Evolutionary conservation across 805 yeast species (phyloP).

Genomic region (Teunomyces kruisii): DNA sequence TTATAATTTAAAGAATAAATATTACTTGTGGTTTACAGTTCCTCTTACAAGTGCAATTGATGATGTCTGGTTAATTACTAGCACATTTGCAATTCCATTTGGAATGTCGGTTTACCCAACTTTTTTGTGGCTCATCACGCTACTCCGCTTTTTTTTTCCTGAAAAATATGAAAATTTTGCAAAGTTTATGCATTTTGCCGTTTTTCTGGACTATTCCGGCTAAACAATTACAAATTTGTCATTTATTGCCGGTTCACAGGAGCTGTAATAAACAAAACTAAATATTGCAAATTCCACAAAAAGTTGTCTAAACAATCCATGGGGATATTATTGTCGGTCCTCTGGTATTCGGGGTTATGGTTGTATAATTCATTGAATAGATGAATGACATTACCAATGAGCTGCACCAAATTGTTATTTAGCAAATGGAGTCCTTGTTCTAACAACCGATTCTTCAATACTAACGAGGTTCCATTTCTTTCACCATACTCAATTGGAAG

Average conservation of each 20-base stretch:
- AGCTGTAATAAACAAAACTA: slow-evolving; percentile 34
- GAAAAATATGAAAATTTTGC: not conserved
- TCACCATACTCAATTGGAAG: slow-evolving; percentile 7
- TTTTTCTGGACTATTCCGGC: too few species aligned
- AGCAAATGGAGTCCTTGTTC: slow-evolving; percentile 34
- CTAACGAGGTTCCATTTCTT: slow-evolving; percentile 3
- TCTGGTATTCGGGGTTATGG: slow-evolving; percentile 6
- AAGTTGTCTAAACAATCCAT: slow-evolving; percentile 40
- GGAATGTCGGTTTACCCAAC: not conserved
- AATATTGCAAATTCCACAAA: slow-evolving; percentile 40
- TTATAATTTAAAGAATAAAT: too few species aligned
- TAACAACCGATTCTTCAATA: slow-evolving; percentile 23
- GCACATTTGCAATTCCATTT: not conserved
- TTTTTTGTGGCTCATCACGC: not conserved
- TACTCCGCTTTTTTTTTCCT: not conserved
- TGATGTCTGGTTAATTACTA: too few species aligned
- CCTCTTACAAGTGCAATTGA: too few species aligned
- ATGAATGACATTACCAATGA: slow-evolving; percentile 23
- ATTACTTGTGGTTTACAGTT: too few species aligned
- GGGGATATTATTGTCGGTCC: slow-evolving; percentile 24
- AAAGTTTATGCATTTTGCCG: not conserved
- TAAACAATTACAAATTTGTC: not conserved
- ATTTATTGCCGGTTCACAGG: not conserved
- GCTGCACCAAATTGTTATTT: slow-evolving; percentile 27
- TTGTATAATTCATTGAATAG: slow-evolving; percentile 12